A percentile compares a stretch with the other conserved stretches of the same genome.
These are phyloP conservation scores for Sclerotinia minor DNA, from an alignment of 2,329 filamentous ascomycete species.

Conservation along the genomic window DNA sequence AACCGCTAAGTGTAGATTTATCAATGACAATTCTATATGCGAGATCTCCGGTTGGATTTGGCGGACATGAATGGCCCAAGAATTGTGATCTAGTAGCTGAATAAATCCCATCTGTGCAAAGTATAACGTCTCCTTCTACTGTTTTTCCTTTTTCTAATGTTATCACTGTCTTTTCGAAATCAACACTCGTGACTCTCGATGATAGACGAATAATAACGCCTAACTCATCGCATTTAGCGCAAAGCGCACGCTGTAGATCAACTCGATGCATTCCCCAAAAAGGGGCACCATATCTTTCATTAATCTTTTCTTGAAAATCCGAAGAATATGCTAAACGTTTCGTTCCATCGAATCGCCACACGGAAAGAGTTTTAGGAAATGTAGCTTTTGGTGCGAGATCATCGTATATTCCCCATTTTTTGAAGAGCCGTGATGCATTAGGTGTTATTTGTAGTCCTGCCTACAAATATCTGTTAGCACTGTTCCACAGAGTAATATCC, in stretches of 20 bases:
- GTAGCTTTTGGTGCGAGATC: slow-evolving; percentile 37
- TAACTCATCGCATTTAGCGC: slow-evolving; percentile 43
- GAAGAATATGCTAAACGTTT: slow-evolving; percentile 37
- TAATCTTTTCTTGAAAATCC: slow-evolving; percentile 36
- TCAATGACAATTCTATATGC: slow-evolving; percentile 63
- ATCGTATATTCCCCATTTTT: slow-evolving; percentile 37
- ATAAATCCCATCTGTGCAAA: slow-evolving; percentile 66
- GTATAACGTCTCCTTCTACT: slow-evolving; percentile 55
- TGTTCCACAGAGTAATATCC: background rate
- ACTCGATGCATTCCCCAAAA: slow-evolving; percentile 52
- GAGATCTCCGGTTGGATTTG: slow-evolving; percentile 61
- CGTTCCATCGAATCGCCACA: slow-evolving; percentile 54
- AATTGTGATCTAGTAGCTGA: slow-evolving; percentile 55
- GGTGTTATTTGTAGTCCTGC: slow-evolving; percentile 40
- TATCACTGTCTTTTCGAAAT: slow-evolving; percentile 32
- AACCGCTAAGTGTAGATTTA: slow-evolving; percentile 45
- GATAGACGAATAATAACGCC: slow-evolving; percentile 46
- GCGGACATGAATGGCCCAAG: slow-evolving; percentile 49
- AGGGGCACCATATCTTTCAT: slow-evolving; percentile 31
- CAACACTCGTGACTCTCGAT: slow-evolving; percentile 41
- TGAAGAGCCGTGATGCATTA: slow-evolving; percentile 39
- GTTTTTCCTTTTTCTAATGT: slow-evolving; percentile 36
- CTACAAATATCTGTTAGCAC: slow-evolving; percentile 23
- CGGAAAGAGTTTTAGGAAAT: slow-evolving; percentile 49
- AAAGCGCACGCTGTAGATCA: slow-evolving; percentile 50